Conservation (phyloP, 371 early-diverging fungal genomes). For the Blyttiomyces sp. region DNA sequence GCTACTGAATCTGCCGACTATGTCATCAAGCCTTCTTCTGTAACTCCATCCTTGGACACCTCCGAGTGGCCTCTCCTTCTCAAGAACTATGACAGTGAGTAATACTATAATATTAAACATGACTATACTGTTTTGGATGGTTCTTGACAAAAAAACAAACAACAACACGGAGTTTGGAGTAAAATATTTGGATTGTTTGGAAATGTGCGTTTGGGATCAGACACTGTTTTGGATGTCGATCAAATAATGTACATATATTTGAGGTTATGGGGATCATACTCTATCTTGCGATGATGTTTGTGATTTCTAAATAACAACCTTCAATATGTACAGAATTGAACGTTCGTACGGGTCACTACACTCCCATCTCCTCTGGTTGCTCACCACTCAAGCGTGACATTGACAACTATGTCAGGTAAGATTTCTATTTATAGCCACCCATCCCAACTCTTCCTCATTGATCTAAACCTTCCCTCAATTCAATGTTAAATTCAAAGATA, state of each 20-base stretch:
- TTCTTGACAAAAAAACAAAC: too few species aligned
- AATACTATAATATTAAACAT: too few species aligned
- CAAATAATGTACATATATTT: too few species aligned
- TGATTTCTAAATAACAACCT: not conserved
- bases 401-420: constrained; percentile 79
- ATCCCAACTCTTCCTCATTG: not conserved
- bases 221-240: too few species aligned
- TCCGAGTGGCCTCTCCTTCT: constrained; percentile 94
- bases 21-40: constrained; percentile 38
- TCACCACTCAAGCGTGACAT: constrained; percentile 95
- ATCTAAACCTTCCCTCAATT: constrained; percentile 10
- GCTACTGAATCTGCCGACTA: constrained; percentile 19
- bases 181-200: too few species aligned
- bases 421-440: not conserved
- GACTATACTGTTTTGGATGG: too few species aligned
- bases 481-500: constrained; percentile 52
- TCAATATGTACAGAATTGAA: constrained; percentile 63
- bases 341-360: constrained; percentile 96
- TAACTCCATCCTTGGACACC: constrained; percentile 82
- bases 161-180: too few species aligned
- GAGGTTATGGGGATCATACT: not conserved
- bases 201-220: too few species aligned
- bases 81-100: constrained; percentile 90
- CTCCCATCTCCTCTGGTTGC: constrained; percentile 94
- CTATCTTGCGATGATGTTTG: not conserved